Conservation (phyloP, 2,329 filamentous ascomycete genomes). For the Emergomyces orientalis region DNA sequence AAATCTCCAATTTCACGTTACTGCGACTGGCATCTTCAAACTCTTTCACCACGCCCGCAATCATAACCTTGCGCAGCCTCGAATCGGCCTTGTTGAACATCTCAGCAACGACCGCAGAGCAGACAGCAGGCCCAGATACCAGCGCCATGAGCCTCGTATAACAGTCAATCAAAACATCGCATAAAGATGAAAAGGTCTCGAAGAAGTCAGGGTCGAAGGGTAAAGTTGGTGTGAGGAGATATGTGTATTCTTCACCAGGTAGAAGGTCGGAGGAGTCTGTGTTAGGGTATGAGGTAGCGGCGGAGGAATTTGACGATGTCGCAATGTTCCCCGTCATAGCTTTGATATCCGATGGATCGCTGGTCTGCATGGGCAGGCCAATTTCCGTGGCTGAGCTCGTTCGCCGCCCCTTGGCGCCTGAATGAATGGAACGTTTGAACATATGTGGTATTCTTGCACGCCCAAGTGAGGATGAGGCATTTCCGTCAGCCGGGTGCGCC, state of each 20-base stretch:
- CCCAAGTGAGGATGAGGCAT: slow-evolving; percentile 58
- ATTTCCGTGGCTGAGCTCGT: slow-evolving; percentile 53
- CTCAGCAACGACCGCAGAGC: slow-evolving; percentile 62
- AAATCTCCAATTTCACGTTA: slow-evolving; percentile 70
- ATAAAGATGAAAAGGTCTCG: slow-evolving; percentile 90
- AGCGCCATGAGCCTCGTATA: slow-evolving; percentile 72
- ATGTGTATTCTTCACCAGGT: slow-evolving; percentile 77
- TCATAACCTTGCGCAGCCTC: slow-evolving; percentile 75
- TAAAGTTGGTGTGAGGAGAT: slow-evolving; percentile 80
- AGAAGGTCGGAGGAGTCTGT: slow-evolving; percentile 53
- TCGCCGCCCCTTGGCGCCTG: slow-evolving; percentile 48
- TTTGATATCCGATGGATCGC: slow-evolving; percentile 42
- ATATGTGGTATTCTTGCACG: slow-evolving; percentile 74
- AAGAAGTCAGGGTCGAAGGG: slow-evolving; percentile 97
- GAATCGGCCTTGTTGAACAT: slow-evolving; percentile 84
- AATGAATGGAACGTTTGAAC: slow-evolving; percentile 59
- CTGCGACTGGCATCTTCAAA: slow-evolving; percentile 79
- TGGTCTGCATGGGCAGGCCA: slow-evolving; percentile 44
- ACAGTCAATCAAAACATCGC: slow-evolving; percentile 87
- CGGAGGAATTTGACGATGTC: slow-evolving; percentile 30
- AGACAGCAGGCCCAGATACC: slow-evolving; percentile 64
- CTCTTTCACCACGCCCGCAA: slow-evolving; percentile 78
- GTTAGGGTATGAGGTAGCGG: slow-evolving; percentile 32
- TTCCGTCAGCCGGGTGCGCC: slow-evolving; percentile 69
- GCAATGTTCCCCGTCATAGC: slow-evolving; percentile 33